phyloP scores from a whole-genome alignment of 495 filamentous ascomycete species.

The Amorphotheca resinae region DNA sequence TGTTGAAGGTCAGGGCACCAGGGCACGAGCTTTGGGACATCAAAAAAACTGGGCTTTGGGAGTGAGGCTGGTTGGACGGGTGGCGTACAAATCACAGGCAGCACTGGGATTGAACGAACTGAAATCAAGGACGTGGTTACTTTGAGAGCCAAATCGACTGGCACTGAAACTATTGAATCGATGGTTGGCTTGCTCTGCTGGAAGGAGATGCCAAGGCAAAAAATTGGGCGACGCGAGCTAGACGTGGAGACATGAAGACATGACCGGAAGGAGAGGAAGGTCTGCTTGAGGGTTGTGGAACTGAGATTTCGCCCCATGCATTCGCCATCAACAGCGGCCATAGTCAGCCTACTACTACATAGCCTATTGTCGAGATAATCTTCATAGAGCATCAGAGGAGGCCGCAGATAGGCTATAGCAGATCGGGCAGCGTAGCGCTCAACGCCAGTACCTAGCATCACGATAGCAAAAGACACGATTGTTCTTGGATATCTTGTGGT shows the following conservation, averaged over 20 bases:
- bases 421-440: constrained; percentile 19
- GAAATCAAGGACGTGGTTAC: background rate
- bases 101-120: background rate
- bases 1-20: background rate
- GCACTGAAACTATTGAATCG: background rate
- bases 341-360: constrained; percentile 23
- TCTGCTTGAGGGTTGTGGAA: background rate
- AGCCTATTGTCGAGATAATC: constrained; percentile 26
- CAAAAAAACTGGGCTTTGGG: background rate
- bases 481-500: constrained; percentile 21
- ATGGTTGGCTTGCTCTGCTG: background rate
- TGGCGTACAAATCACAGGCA: background rate
- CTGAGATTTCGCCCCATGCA: constrained; percentile 17
- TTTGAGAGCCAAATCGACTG: background rate
- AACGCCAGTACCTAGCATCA: constrained; percentile 37
- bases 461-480: constrained; percentile 47
- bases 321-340: constrained; percentile 21
- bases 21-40: background rate
- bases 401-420: constrained; percentile 20
- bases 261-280: background rate
- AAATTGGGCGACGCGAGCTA: background rate
- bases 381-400: constrained; percentile 22
- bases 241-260: background rate
- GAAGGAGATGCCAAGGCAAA: background rate
- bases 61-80: background rate